Base-by-base conservation (phyloP, 257 asterid genomes). In the Solanum chiquidenum region DNA sequence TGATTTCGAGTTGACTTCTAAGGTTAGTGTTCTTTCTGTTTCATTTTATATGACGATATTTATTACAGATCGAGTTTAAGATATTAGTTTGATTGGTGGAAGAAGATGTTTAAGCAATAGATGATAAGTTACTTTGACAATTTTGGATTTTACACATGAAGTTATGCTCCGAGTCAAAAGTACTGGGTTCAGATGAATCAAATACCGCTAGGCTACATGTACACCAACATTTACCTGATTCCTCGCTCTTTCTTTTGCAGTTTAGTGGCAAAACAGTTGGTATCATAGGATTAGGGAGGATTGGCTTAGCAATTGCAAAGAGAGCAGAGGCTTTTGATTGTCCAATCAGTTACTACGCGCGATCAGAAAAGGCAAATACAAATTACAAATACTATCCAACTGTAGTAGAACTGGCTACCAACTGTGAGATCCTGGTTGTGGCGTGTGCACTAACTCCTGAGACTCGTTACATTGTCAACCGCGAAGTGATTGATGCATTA, bases 1-100 rank as follows among this genome's bases (percentile, higher is more conserved):
- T 8, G 95, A 92, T 85, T 94, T 93, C 90, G 72, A 89, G 86
- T 88, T 96, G 88, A 91, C 95, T 40, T 87, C 95, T 0, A 94
- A 91, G 95, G 98, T 96, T 29, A 35, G 18, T 25, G 5, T 38
- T 38, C 34, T 13, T 20, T 33, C 2, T 20, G 9, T 35, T 73
- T 35, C 29, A 73, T 73, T 34, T 73, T 18, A 35, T 34, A 35
- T 18, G 16, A 35, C 9, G 1, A 9, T 73, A 73, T 73, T 73
- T n/a, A 20, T 1, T 10, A 18, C 5, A 58, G 12, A 58, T 5
- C 13, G 5, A 34, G 49, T 1, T 34, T 16, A 35, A 35, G 49
- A 72, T 72, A 33, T 13, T 29, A 69, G n/a, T 69, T 69, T 29
- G 76, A 58, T 58, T 58, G 23, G 76, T 69, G 40, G 76, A 7